Evolutionary conservation across 2,329 filamentous ascomycete species (phyloP).

Genomic region (Xylaria sp.): DNA sequence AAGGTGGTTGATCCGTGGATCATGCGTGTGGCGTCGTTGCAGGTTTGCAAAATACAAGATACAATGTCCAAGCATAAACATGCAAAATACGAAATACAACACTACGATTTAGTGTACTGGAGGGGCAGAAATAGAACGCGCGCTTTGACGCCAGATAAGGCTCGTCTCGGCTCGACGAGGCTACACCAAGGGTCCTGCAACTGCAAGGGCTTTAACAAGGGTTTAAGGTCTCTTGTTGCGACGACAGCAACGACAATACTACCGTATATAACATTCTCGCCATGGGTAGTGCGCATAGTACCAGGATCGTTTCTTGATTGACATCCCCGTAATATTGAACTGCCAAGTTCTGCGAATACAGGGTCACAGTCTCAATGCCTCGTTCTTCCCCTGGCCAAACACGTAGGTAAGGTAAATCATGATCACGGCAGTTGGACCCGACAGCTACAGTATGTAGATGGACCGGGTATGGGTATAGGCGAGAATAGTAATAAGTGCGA

Average conservation of each 20-base stretch:
- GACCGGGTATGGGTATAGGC: not conserved
- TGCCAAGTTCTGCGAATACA: not conserved
- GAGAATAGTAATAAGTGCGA: not conserved
- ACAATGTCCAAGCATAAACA: not conserved
- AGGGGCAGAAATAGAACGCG: not conserved
- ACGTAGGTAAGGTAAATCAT: not conserved
- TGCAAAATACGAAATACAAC: conserved; percentile 16
- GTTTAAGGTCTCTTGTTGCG: not conserved
- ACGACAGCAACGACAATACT: not conserved
- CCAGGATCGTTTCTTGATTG: conserved; percentile 3
- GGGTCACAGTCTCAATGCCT: not conserved
- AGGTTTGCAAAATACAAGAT: conserved; percentile 8
- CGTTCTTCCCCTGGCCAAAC: not conserved
- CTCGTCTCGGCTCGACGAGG: conserved; percentile 13
- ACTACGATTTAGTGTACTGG: not conserved
- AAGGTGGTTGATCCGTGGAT: not conserved
- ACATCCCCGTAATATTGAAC: not conserved
- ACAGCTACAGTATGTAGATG: not conserved
- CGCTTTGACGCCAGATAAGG: conserved; percentile 1
- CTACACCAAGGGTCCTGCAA: conserved; percentile 11
- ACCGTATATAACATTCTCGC: not conserved
- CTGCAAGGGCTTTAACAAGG: conserved; percentile 3
- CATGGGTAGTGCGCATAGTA: not conserved
- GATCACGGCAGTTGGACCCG: conserved; percentile 5
- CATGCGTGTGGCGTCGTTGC: conserved; percentile 13